Conservation (phyloP, 1,139 yeast species). For the Hemisphaericaspora xylanilytica region DNA sequence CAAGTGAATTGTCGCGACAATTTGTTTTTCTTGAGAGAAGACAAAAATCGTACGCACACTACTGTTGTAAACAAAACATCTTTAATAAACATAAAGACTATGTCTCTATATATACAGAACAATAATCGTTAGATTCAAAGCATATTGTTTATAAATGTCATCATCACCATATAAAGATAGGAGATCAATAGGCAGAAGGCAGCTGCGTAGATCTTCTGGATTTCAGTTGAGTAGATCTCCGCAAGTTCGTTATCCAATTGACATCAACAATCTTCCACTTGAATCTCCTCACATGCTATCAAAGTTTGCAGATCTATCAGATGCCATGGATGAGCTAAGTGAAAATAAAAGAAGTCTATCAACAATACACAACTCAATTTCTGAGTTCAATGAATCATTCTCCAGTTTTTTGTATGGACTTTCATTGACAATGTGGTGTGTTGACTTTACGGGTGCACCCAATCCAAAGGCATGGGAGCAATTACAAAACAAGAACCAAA, state of each 20-base stretch:
- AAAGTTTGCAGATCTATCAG: constrained; percentile 45
- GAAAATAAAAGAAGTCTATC: constrained; percentile 46
- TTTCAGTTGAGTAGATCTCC: constrained; percentile 43
- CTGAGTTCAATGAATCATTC: constrained; percentile 60
- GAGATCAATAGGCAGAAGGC: constrained; percentile 18
- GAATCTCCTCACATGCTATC: constrained; percentile 32
- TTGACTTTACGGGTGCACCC: constrained; percentile 51
- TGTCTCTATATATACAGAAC: too few relatives aligned
- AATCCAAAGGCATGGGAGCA: constrained; percentile 36
- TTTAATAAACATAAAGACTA: too few relatives aligned
- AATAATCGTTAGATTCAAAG: too few relatives aligned
- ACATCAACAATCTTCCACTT: constrained; percentile 38
- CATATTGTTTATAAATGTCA: too few relatives aligned
- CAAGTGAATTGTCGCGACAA: constrained; percentile 12
- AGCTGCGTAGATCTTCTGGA: constrained; percentile 43
- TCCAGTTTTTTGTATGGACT: constrained; percentile 62
- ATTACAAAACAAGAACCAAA: constrained; percentile 24
- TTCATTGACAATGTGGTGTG: constrained; percentile 65
- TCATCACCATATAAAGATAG: constrained; percentile 20
- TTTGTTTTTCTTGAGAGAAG: not conserved
- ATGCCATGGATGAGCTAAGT: constrained; percentile 50
- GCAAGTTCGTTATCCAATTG: constrained; percentile 41
- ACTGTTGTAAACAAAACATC: not conserved
- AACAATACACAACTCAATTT: constrained; percentile 49
- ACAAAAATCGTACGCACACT: too few relatives aligned